A percentile compares a stretch with the other conserved stretches of the same genome.
Evolutionary conservation across 352 stramenopile genomes (phyloP).

Genomic region (Phytopythium sindhum): DNA sequence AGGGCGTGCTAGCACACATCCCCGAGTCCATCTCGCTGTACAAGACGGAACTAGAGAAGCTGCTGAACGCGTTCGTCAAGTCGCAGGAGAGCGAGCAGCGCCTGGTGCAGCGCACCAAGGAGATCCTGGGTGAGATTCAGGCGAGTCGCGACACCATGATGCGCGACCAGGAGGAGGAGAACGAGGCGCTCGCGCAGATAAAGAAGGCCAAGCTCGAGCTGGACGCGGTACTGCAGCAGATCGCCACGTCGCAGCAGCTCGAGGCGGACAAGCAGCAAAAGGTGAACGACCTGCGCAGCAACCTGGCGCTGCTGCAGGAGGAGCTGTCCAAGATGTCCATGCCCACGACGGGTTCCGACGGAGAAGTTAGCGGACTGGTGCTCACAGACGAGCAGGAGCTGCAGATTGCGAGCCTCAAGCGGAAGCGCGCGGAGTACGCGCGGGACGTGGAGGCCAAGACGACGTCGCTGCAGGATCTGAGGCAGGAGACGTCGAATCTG

Average conservation of each 20-base stretch:
- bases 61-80: constrained; percentile 68
- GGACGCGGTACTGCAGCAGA: constrained; percentile 65
- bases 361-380: constrained; percentile 19
- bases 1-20: constrained; percentile 59
- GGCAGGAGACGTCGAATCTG: constrained; percentile 63
- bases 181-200: constrained; percentile 60
- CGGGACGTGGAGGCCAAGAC: constrained; percentile 71
- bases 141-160: constrained; percentile 70
- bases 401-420: constrained; percentile 67
- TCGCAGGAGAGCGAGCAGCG: constrained; percentile 81
- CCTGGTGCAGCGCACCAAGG: constrained; percentile 58
- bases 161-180: constrained; percentile 78
- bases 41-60: constrained; percentile 76
- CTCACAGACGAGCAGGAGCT: constrained; percentile 72
- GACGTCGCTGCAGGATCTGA: constrained; percentile 59
- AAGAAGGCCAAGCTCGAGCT: constrained; percentile 71
- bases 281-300: constrained; percentile 58
- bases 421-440: constrained; percentile 60
- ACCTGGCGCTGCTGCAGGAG: constrained; percentile 61
- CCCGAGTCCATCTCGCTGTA: constrained; percentile 72
- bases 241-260: constrained; percentile 47
- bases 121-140: constrained; percentile 74
- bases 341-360: constrained; percentile 15
- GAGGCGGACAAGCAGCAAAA: constrained; percentile 76
- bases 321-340: constrained; percentile 59